Base-by-base conservation (phyloP, 176 grass and related monocot genomes). In the Eragrostis curvula region DNA sequence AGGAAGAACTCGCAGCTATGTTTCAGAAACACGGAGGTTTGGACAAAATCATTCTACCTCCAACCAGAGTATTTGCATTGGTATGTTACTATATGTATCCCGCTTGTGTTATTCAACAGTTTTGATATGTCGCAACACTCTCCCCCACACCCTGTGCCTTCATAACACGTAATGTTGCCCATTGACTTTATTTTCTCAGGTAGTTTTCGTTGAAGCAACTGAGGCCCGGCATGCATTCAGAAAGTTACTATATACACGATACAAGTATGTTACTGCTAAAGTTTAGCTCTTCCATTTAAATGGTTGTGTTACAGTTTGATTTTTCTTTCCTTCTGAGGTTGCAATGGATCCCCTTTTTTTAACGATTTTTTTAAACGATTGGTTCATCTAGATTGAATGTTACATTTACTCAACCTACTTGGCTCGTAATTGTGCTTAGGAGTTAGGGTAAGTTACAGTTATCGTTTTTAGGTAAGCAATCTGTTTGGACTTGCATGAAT, bases 41-140 rank as follows among this genome's bases (percentile, higher is more conserved):
- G 68, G 92, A 95, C 61, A 98, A 93, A 85, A 80, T 98, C 24
- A 69, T 98, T 89, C 88, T 98, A 56, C 95, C 95, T 43, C 84
- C 92, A 62, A 91, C 92, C 20, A 86, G 90, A 98, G 86, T 81
- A 79, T 93, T 98, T 81, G 92, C 96, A 47, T 88, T 98, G 96
- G 90, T 98, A 95, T 81, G 81, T 70, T 79, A 32, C 60, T 68
- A 65, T 36, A 21, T 53, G 7, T 20, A 70, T 80, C 67, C 45
- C 63, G 12, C 16, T 74, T 84, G 25, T 81, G 45, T 82, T 82
- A 25, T 86, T 65, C 66, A 50, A 46, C 30, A 86, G 44, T 52
- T 72, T 51, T 71, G 66, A 55, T 68, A 36, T 71, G 32, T 24
- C 11, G 18, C 16, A 29, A 12, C 13, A 70, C 21, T 42, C 70